Evolutionary conservation across 768 basidiomycete species (phyloP).

Genomic region (Naganishia vishniacii): DNA sequence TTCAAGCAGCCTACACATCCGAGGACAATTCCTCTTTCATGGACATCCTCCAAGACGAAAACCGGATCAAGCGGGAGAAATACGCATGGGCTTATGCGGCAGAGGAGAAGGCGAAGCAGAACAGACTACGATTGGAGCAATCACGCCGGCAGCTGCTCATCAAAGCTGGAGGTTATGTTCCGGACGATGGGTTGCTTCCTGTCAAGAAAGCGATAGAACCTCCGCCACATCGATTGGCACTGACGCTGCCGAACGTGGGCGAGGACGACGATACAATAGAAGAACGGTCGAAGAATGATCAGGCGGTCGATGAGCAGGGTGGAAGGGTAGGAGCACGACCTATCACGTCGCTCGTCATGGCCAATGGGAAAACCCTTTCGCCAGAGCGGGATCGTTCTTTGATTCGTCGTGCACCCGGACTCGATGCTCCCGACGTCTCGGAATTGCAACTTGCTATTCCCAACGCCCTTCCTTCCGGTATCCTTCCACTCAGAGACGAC

Average conservation of each 20-base stretch:
- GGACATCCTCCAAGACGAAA: constrained; percentile 83
- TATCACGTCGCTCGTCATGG: background rate
- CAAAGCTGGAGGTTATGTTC: constrained; percentile 35
- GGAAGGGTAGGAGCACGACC: no score
- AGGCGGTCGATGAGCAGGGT: no score
- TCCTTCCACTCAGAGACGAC: constrained; percentile 13
- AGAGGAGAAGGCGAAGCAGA: constrained; percentile 65
- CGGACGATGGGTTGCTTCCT: constrained; percentile 33
- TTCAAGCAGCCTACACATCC: constrained; percentile 87
- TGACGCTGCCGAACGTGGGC: constrained; percentile 29
- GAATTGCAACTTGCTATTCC: constrained; percentile 21
- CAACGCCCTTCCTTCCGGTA: constrained; percentile 23
- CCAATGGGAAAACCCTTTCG: background rate
- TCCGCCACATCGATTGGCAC: constrained; percentile 14
- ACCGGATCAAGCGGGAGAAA: constrained; percentile 68
- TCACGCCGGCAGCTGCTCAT: constrained; percentile 29
- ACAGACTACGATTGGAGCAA: constrained; percentile 26
- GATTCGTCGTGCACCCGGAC: constrained; percentile 23
- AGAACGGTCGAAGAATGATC: no score
- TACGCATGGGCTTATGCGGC: constrained; percentile 95
- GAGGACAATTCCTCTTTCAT: constrained; percentile 98
- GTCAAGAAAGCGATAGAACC: constrained; percentile 30
- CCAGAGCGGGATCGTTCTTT: constrained; percentile 21
- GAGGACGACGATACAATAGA: constrained; percentile 26
- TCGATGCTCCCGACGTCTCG: constrained; percentile 20